phyloP scores from a whole-genome alignment of 2,329 filamentous ascomycete genomes.

The Aspergillus persii region DNA sequence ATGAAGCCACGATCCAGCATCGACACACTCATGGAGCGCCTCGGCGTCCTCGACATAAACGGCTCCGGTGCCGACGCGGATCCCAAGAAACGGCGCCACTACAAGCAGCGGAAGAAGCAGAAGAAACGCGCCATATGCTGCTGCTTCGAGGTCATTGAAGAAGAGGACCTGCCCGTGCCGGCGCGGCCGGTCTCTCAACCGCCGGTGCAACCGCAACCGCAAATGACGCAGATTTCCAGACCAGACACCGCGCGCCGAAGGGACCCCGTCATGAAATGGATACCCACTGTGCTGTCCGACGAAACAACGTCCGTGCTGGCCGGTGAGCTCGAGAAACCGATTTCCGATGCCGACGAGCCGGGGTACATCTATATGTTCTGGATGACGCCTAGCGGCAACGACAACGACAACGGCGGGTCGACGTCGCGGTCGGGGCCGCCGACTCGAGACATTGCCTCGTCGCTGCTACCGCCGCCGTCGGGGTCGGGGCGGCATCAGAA shows the following conservation, averaged over 20 bases:
- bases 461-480: conserved; percentile 53
- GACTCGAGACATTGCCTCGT: conserved; percentile 58
- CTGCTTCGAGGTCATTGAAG: conserved; percentile 34
- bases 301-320: conserved; percentile 68
- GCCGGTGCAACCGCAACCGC: not conserved
- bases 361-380: conserved; percentile 99
- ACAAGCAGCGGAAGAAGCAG: conserved; percentile 19
- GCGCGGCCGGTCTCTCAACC: conserved; percentile 19
- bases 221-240: not conserved
- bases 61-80: conserved; percentile 16
- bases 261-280: conserved; percentile 59
- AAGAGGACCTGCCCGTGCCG: conserved; percentile 23
- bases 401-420: not conserved
- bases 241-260: conserved; percentile 36
- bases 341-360: conserved; percentile 71
- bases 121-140: conserved; percentile 30
- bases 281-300: conserved; percentile 66
- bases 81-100: conserved; percentile 7
- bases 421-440: conserved; percentile 48
- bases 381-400: conserved; percentile 69
- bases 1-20: conserved; percentile 72
- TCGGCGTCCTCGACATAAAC: conserved; percentile 71
- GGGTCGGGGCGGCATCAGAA: conserved; percentile 6
- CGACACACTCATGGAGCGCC: conserved; percentile 77
- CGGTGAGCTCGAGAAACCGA: conserved; percentile 71